Percentiles rank a stretch among this genome's conserved stretches.
Evolutionary conservation across 2,329 filamentous ascomycete species (phyloP).

Genomic region (Cercospora berteroae): DNA sequence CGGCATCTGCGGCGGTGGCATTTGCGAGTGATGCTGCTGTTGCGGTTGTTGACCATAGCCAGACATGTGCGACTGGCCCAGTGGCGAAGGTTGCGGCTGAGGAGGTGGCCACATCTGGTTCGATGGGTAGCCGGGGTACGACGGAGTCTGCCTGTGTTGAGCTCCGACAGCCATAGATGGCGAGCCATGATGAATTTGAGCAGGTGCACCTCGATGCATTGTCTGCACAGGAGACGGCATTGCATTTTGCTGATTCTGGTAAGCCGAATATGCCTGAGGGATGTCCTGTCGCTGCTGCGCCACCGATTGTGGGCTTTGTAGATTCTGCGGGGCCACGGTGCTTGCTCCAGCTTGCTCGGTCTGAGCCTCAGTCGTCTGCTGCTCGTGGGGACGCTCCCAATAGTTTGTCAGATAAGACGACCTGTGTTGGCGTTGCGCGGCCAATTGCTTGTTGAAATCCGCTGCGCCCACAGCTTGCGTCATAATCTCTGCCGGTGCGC

Average conservation of each 20-base stretch:
- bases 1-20: constrained; percentile 51
- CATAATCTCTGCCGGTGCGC: constrained; percentile 73
- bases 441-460: constrained; percentile 84
- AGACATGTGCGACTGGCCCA: constrained; percentile 48
- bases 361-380: constrained; percentile 56
- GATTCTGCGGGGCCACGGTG: constrained; percentile 44
- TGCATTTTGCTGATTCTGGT: constrained; percentile 67
- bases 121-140: constrained; percentile 45
- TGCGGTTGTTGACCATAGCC: constrained; percentile 43
- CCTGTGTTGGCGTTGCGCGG: constrained; percentile 75
- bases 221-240: constrained; percentile 73
- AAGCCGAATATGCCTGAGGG: constrained; percentile 66
- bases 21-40: constrained; percentile 49
- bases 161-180: constrained; percentile 53
- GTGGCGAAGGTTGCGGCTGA: constrained; percentile 49
- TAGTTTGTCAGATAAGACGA: constrained; percentile 75
- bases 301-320: constrained; percentile 47
- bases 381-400: constrained; percentile 79
- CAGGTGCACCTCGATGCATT: constrained; percentile 58
- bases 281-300: constrained; percentile 58
- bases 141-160: constrained; percentile 44
- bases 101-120: constrained; percentile 51
- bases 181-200: constrained; percentile 63
- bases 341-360: constrained; percentile 38
- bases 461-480: constrained; percentile 84